Percentiles rank a stretch among this genome's conserved stretches.
Conservation (phyloP, 2,329 filamentous ascomycete species). For the Purpureocillium lavendulum region DNA sequence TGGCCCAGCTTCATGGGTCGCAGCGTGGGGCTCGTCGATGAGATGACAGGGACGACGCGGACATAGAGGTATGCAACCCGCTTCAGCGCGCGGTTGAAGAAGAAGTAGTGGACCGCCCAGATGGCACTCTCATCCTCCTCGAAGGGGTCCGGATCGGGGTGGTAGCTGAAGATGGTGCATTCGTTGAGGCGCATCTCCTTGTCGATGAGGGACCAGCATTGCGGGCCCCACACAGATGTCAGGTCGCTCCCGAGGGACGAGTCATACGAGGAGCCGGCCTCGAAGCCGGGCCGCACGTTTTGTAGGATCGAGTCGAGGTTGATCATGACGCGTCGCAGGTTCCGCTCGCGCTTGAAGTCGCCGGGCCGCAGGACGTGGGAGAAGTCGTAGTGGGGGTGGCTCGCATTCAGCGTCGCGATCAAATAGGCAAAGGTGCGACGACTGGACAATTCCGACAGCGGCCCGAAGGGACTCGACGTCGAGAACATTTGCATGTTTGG, state of each 20-base stretch:
- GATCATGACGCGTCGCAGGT: slow-evolving; percentile 72
- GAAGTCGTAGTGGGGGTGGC: slow-evolving; percentile 88
- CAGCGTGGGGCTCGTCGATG: slow-evolving; percentile 47
- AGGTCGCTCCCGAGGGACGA: slow-evolving; percentile 35
- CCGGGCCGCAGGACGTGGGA: slow-evolving; percentile 81
- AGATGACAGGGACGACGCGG: slow-evolving; percentile 75
- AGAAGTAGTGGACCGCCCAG: slow-evolving; percentile 95
- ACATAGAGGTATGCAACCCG: slow-evolving; percentile 91
- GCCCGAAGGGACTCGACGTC: slow-evolving; percentile 84
- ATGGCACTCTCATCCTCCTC: slow-evolving; percentile 88
- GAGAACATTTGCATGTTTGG: slow-evolving; percentile 55
- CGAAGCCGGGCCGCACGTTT: slow-evolving; percentile 65
- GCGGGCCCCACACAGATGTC: slow-evolving; percentile 69
- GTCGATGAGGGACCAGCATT: slow-evolving; percentile 88
- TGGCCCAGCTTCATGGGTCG: slow-evolving; percentile 21
- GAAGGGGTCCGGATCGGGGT: slow-evolving; percentile 82
- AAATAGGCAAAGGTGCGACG: slow-evolving; percentile 91
- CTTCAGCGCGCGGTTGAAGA: slow-evolving; percentile 90
- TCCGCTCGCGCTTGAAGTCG: slow-evolving; percentile 83
- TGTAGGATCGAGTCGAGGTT: slow-evolving; percentile 81
- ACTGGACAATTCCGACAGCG: slow-evolving; percentile 78
- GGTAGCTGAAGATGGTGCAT: slow-evolving; percentile 84
- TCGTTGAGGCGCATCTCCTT: slow-evolving; percentile 89
- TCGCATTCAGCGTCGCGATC: slow-evolving; percentile 93
- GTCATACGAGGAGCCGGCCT: slow-evolving; percentile 30